phyloP scores from a whole-genome alignment of 768 basidiomycete species.

The Suillus cothurnatus region DNA sequence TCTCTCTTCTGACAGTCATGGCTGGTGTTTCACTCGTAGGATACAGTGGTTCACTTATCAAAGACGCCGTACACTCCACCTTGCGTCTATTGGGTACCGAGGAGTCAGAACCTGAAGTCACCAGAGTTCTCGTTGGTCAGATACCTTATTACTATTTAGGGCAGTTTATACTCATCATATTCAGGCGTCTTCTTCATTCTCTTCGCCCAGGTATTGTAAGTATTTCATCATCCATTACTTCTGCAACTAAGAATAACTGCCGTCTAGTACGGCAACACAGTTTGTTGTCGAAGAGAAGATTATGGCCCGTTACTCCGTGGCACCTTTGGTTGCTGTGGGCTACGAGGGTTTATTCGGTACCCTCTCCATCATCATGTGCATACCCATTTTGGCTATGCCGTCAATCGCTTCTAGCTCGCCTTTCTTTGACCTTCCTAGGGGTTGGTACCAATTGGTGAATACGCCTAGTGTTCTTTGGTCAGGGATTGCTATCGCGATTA shows the following conservation, averaged over 20 bases:
- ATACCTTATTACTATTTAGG: slow-evolving; percentile 18
- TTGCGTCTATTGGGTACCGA: slow-evolving; percentile 20
- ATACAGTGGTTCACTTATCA: slow-evolving; percentile 85
- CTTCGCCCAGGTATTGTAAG: slow-evolving; percentile 94
- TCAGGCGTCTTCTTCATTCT: slow-evolving; percentile 88
- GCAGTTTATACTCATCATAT: slow-evolving; percentile 19
- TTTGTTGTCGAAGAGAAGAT: slow-evolving; percentile 98
- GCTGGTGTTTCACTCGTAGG: slow-evolving; percentile 83
- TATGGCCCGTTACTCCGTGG: slow-evolving; percentile 82
- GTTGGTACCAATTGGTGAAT: slow-evolving; percentile 86
- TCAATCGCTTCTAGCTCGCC: slow-evolving; percentile 62
- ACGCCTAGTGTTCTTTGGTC: slow-evolving; percentile 73
- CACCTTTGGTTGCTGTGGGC: slow-evolving; percentile 91
- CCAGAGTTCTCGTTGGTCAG: slow-evolving; percentile 72
- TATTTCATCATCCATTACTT: slow-evolving; percentile 7
- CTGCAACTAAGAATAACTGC: slow-evolving; percentile 10
- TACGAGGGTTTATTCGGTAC: slow-evolving; percentile 93
- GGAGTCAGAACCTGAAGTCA: slow-evolving; percentile 55
- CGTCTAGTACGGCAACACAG: slow-evolving; percentile 78
- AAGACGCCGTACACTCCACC: slow-evolving; percentile 50
- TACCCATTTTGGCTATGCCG: slow-evolving; percentile 79
- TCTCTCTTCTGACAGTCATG: slow-evolving; percentile 88
- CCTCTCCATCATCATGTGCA: slow-evolving; percentile 71
- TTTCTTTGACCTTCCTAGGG: slow-evolving; percentile 87
- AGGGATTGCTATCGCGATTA: slow-evolving; percentile 69